Conservation (phyloP, 2,329 filamentous ascomycete species). For the Pseudogymnoascus destructans region DNA sequence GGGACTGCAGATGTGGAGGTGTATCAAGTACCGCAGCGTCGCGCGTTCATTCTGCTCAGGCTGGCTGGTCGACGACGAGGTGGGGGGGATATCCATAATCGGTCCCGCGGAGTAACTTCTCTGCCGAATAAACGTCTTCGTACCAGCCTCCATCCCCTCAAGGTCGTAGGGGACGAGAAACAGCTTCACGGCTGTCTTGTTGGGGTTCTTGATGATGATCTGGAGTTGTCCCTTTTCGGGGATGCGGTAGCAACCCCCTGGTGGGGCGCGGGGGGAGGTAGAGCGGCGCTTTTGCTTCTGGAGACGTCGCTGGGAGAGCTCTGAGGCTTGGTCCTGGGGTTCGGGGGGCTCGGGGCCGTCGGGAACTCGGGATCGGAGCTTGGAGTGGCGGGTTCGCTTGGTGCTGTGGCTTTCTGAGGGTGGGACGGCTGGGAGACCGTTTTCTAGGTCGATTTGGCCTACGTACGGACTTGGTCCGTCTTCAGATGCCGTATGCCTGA, state of each 20-base stretch:
- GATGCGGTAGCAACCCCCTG: constrained; percentile 85
- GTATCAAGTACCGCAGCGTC: constrained; percentile 76
- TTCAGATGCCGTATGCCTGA: constrained; percentile 46
- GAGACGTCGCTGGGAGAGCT: constrained; percentile 28
- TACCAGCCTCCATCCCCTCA: constrained; percentile 80
- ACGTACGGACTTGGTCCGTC: constrained; percentile 95
- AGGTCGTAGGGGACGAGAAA: constrained; percentile 92
- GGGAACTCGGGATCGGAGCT: constrained; percentile 11
- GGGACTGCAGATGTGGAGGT: constrained; percentile 84
- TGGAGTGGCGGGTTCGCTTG: constrained; percentile 28
- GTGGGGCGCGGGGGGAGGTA: constrained; percentile 51
- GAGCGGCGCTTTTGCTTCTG: constrained; percentile 49
- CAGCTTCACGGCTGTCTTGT: constrained; percentile 94
- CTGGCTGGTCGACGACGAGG: constrained; percentile 19
- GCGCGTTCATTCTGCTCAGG: constrained; percentile 40
- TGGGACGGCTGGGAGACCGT: constrained; percentile 44
- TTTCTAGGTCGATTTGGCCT: constrained; percentile 81
- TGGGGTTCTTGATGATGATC: constrained; percentile 95
- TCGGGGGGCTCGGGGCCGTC: constrained; percentile 12
- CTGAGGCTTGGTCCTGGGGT: constrained; percentile 7
- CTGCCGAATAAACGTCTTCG: constrained; percentile 92
- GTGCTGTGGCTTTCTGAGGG: constrained; percentile 31
- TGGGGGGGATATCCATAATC: constrained; percentile 48
- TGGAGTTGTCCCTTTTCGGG: constrained; percentile 89
- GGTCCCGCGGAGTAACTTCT: constrained; percentile 82